Evolutionary conservation across 1,284 basidiomycete species (phyloP).

Genomic region (Vanrija pseudolonga): DNA sequence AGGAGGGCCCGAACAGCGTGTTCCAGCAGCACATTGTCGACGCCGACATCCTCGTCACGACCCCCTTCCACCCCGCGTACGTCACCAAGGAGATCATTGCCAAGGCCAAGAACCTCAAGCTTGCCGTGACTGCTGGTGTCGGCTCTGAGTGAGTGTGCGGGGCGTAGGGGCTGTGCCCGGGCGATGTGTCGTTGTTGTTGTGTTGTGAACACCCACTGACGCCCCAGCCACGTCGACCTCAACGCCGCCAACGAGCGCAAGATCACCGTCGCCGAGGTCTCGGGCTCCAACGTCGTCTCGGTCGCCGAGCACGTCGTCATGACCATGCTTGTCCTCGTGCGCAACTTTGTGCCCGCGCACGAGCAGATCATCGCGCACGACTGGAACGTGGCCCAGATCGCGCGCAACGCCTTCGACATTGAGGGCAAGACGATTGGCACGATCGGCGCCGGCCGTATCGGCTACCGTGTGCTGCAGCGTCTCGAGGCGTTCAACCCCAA

Average conservation of each 20-base stretch:
- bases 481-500: conserved; percentile 83
- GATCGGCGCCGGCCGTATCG: conserved; percentile 80
- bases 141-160: conserved; percentile 62
- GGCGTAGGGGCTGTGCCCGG: no score
- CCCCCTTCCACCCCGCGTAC: conserved; percentile 85
- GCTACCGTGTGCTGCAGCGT: conserved; percentile 84
- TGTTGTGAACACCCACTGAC: not conserved
- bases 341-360: conserved; percentile 65
- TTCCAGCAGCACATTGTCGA: conserved; percentile 87
- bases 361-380: conserved; percentile 70
- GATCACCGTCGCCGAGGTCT: conserved; percentile 79
- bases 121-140: conserved; percentile 90
- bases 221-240: conserved; percentile 63
- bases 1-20: conserved; percentile 78
- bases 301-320: conserved; percentile 73
- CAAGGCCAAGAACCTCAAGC: conserved; percentile 83
- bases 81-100: conserved; percentile 73
- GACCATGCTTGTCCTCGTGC: conserved; percentile 73
- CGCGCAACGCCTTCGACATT: conserved; percentile 78
- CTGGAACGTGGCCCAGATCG: conserved; percentile 64
- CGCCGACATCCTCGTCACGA: conserved; percentile 62
- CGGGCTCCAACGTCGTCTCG: conserved; percentile 82
- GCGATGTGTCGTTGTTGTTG: no score
- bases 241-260: conserved; percentile 77
- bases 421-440: conserved; percentile 89